These are phyloP conservation scores for Biscogniauxia sp. DNA, from an alignment of 2,329 filamentous ascomycete genomes.

Conservation along the genomic window DNA sequence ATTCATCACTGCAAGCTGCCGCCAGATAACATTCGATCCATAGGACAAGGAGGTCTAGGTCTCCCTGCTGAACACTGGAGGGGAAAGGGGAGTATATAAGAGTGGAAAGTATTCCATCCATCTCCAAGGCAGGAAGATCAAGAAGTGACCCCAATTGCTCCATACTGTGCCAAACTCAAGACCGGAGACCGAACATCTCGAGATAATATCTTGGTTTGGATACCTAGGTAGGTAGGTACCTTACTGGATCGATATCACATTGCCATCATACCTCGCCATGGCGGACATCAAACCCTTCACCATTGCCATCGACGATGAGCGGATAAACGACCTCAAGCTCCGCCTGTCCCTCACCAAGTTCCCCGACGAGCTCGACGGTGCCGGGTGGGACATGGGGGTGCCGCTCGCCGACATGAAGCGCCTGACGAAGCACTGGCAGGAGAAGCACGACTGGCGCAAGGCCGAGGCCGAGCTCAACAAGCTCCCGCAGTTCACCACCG, in stretches of 20 bases:
- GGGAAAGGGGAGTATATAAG: no score
- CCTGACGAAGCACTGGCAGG: slow-evolving; percentile 34
- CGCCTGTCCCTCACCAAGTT: slow-evolving; percentile 35
- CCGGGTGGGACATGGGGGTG: slow-evolving; percentile 38
- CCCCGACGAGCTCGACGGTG: slow-evolving; percentile 39
- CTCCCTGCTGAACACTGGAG: no score
- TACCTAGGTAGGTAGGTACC: neutral
- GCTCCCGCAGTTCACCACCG: slow-evolving; percentile 35
- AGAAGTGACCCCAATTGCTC: neutral
- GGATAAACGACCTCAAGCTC: slow-evolving; percentile 33
- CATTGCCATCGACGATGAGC: slow-evolving; percentile 33
- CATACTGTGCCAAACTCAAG: no score
- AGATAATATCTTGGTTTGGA: no score
- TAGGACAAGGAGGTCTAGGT: no score
- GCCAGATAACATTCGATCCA: neutral
- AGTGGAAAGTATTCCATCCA: no score
- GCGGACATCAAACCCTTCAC: slow-evolving; percentile 33
- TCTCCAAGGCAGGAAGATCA: neutral
- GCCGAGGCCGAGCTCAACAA: slow-evolving; percentile 35
- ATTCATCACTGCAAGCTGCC: neutral
- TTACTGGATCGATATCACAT: neutral
- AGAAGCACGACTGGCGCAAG: slow-evolving; percentile 35
- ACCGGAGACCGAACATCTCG: no score
- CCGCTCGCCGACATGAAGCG: slow-evolving; percentile 36
- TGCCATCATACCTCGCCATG: slow-evolving; percentile 10